Conservation (phyloP, 768 basidiomycete species). For the Boletellus emodensis region DNA sequence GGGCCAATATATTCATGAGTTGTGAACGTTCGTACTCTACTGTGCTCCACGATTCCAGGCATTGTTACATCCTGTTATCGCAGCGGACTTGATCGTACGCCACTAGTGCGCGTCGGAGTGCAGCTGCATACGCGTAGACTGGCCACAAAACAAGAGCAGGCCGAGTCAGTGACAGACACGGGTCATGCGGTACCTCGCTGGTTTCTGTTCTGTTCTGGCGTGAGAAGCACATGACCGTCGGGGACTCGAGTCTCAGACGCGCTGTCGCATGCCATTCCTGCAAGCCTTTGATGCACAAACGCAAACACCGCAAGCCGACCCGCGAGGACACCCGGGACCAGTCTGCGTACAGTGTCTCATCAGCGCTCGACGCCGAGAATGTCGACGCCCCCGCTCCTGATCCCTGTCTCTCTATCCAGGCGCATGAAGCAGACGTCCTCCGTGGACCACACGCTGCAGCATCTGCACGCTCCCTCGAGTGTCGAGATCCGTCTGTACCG, state of each 20-base stretch:
- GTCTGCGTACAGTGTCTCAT: not conserved
- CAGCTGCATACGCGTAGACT: not conserved
- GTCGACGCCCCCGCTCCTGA: constrained; percentile 13
- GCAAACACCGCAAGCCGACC: constrained; percentile 18
- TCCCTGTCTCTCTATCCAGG: constrained; percentile 51
- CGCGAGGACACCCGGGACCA: constrained; percentile 13
- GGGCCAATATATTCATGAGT: not conserved
- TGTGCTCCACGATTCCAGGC: not conserved
- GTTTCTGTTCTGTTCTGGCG: not conserved
- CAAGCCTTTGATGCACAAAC: constrained; percentile 21
- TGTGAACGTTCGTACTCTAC: not conserved
- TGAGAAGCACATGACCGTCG: not conserved
- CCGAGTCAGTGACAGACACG: not conserved
- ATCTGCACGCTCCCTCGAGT: constrained; percentile 35
- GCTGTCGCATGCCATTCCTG: too few species aligned
- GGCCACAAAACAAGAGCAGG: not conserved
- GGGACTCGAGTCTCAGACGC: too few species aligned
- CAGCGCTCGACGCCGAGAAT: not conserved
- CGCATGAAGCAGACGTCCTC: constrained; percentile 72
- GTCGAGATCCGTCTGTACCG: constrained; percentile 7
- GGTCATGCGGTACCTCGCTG: not conserved
- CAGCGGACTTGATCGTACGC: too few species aligned
- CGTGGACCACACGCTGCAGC: constrained; percentile 44
- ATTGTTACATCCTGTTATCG: not conserved
- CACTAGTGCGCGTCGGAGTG: too few species aligned